Conservation (phyloP, 192 early-diverging fungal species). For the Spinellus fusiger region DNA sequence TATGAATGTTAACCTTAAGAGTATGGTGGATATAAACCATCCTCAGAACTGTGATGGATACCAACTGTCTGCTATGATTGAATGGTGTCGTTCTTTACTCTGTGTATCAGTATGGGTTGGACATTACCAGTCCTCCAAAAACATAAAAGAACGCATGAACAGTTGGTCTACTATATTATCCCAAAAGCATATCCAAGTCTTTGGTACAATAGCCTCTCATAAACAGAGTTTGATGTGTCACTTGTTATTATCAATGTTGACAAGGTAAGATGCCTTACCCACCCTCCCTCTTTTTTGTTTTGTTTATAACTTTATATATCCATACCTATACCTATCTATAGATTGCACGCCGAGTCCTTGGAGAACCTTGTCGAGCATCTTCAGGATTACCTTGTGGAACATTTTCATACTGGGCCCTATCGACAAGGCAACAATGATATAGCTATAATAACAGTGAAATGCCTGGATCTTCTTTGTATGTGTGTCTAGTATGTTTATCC, state of each 20-base stretch:
- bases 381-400: constrained; percentile 24
- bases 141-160: neutral
- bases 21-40: neutral
- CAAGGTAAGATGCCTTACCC: neutral
- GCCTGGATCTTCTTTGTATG: constrained; percentile 8
- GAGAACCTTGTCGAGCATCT: constrained; percentile 9
- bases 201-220: constrained; percentile 2
- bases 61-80: constrained; percentile 2
- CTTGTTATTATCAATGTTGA: neutral
- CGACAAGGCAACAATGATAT: constrained; percentile 25
- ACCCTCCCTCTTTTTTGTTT: neutral
- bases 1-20: constrained; percentile 4
- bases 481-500: neutral
- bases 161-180: neutral
- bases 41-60: neutral
- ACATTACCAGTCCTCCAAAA: neutral
- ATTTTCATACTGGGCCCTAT: constrained; percentile 32
- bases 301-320: neutral
- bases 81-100: constrained; percentile 5
- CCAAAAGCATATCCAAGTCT: constrained; percentile 5
- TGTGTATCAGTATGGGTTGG: neutral
- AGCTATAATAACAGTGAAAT: constrained; percentile 21
- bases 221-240: constrained; percentile 1
- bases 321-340: neutral
- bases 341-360: neutral